Percentiles rank a stretch among this genome's conserved stretches.
Conservation (phyloP, 2,329 filamentous ascomycete species). For the Pyricularia grisea region DNA sequence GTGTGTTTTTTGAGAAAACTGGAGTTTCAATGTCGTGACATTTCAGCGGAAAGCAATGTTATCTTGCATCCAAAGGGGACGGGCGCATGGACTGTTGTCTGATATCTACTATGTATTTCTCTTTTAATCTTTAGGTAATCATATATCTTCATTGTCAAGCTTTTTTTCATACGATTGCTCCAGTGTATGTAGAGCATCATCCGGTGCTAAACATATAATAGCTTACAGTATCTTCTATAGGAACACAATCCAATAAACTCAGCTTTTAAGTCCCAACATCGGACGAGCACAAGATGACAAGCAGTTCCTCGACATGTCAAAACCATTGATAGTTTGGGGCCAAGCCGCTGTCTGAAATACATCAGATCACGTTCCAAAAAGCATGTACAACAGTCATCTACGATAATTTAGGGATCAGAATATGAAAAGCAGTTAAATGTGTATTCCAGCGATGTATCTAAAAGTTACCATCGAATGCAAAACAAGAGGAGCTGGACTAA, state of each 20-base stretch:
- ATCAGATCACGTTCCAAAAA: too few species aligned
- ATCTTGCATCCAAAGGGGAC: neutral
- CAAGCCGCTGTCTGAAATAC: too few species aligned
- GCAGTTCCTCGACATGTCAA: too few species aligned
- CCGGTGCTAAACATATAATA: too few species aligned
- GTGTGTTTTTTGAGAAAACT: neutral
- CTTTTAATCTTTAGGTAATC: neutral
- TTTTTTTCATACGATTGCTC: neutral
- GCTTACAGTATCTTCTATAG: too few species aligned
- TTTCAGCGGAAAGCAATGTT: neutral
- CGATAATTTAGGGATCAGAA: neutral
- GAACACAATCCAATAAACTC: too few species aligned
- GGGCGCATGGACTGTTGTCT: neutral
- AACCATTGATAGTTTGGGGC: too few species aligned
- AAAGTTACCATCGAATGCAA: neutral
- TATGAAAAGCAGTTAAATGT: neutral
- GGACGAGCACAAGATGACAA: too few species aligned
- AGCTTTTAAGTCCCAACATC: too few species aligned
- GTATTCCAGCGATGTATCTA: too few species aligned
- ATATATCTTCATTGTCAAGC: neutral
- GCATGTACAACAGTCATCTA: too few species aligned
- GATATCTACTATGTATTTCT: neutral
- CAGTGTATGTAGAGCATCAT: too few species aligned
- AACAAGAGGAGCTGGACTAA: neutral
- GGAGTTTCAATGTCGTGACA: neutral